These are phyloP conservation scores for Allium fistulosum DNA, from an alignment of 106 monocot genomes.

Conservation along the genomic window DNA sequence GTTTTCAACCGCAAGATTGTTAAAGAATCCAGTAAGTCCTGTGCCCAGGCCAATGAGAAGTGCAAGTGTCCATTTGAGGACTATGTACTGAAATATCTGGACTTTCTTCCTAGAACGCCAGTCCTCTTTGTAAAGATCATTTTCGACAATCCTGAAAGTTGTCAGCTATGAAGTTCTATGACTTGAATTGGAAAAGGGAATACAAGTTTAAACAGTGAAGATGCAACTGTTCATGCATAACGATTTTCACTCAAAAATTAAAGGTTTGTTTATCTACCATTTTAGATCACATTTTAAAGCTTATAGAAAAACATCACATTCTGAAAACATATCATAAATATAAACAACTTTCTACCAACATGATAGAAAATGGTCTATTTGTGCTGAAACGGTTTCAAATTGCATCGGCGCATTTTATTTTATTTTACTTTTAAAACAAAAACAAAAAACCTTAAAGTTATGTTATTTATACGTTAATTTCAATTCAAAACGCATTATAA, in stretches of 20 bases:
- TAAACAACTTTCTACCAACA: too few species aligned
- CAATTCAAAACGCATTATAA: too few species aligned
- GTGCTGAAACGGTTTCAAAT: too few species aligned
- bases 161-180: neutral
- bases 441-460: too few species aligned
- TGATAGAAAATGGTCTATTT: too few species aligned
- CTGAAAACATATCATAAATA: neutral
- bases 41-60: constrained; percentile 59
- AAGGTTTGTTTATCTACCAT: neutral
- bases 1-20: constrained; percentile 77
- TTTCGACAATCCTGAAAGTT: constrained; percentile 57
- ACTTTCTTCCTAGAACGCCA: constrained; percentile 67
- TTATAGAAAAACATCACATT: neutral
- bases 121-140: constrained; percentile 67
- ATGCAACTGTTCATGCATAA: neutral
- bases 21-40: constrained; percentile 75
- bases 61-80: constrained; percentile 74
- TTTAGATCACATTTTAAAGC: neutral
- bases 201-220: neutral
- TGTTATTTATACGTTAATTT: too few species aligned
- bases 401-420: too few species aligned
- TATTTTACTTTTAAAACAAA: too few species aligned
- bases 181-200: neutral
- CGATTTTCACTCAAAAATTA: neutral
- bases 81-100: constrained; percentile 64